phyloP scores from a whole-genome alignment of 768 basidiomycete genomes.

The Agrocybe pediades region DNA sequence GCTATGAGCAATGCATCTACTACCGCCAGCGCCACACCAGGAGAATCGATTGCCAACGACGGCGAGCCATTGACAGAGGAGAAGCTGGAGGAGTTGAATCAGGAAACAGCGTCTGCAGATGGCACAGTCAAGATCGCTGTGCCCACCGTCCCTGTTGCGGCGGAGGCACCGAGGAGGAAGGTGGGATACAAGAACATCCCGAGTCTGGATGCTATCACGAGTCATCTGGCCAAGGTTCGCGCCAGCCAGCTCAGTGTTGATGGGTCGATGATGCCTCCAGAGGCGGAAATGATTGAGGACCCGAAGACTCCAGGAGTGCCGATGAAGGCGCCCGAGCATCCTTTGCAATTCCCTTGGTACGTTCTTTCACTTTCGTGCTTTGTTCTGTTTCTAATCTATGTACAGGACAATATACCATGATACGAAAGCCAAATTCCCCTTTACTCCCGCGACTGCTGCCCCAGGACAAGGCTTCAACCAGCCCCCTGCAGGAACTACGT shows the following conservation, averaged over 20 bases:
- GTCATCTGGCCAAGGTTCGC: constrained; percentile 68
- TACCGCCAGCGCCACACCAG: constrained; percentile 21
- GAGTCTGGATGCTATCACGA: constrained; percentile 82
- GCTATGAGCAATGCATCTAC: constrained; percentile 46
- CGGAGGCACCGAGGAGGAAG: constrained; percentile 35
- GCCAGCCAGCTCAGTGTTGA: constrained; percentile 59
- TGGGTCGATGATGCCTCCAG: constrained; percentile 70
- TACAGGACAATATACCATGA: constrained; percentile 90
- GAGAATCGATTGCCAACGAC: constrained; percentile 16
- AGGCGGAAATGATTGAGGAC: constrained; percentile 78
- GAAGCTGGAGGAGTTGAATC: constrained; percentile 63
- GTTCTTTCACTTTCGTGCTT: constrained; percentile 22
- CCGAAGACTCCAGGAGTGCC: constrained; percentile 78
- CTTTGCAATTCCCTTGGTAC: constrained; percentile 82
- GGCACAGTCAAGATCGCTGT: constrained; percentile 17
- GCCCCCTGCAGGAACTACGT: constrained; percentile 16
- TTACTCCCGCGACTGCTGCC: constrained; percentile 44
- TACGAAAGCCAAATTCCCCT: constrained; percentile 72
- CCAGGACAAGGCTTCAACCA: constrained; percentile 20
- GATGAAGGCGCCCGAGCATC: constrained; percentile 79
- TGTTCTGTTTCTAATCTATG: constrained; percentile 7
- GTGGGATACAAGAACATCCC: constrained; percentile 91
- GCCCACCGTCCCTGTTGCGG: constrained; percentile 15
- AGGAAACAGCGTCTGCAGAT: constrained; percentile 42
- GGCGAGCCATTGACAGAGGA: constrained; percentile 68